A percentile compares a stretch with the other conserved stretches of the same genome.
phyloP scores from a whole-genome alignment of 305 asterid species.

The Withania somnifera region DNA sequence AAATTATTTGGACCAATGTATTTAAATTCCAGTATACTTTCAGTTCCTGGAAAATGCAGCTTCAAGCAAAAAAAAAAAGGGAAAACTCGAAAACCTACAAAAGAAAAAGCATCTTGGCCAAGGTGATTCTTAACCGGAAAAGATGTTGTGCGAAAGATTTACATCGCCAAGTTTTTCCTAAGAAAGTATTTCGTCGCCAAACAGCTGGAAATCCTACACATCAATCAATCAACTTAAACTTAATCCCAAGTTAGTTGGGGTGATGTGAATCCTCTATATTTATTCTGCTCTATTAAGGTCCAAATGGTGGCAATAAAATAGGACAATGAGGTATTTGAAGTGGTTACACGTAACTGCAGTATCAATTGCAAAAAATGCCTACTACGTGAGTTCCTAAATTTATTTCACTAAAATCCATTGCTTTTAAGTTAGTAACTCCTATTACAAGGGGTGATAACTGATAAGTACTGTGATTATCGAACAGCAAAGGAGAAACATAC shows the following conservation, averaged over 20 bases:
- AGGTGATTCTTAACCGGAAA: no score
- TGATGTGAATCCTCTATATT: neutral
- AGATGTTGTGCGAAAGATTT: no score
- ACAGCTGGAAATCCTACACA: neutral
- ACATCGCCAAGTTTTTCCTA: neutral
- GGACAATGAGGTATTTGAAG: neutral
- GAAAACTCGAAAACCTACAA: neutral
- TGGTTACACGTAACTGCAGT: neutral
- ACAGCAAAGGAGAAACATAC: neutral
- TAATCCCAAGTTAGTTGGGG: neutral
- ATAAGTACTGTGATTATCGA: neutral
- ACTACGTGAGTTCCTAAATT: neutral
- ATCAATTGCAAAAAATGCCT: neutral
- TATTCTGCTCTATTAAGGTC: neutral
- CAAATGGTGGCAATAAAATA: neutral
- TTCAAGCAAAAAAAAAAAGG: neutral
- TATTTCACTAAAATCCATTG: neutral
- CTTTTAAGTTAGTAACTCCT: neutral
- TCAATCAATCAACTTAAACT: neutral
- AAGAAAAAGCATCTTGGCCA: neutral
- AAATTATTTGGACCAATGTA: neutral
- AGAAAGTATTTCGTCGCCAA: neutral
- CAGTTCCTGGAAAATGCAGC: neutral
- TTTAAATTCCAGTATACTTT: neutral
- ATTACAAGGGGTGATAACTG: neutral